Percentiles rank a stretch among this genome's conserved stretches.
Conservation (phyloP, 768 basidiomycete genomes). For the Suillus plorans region DNA sequence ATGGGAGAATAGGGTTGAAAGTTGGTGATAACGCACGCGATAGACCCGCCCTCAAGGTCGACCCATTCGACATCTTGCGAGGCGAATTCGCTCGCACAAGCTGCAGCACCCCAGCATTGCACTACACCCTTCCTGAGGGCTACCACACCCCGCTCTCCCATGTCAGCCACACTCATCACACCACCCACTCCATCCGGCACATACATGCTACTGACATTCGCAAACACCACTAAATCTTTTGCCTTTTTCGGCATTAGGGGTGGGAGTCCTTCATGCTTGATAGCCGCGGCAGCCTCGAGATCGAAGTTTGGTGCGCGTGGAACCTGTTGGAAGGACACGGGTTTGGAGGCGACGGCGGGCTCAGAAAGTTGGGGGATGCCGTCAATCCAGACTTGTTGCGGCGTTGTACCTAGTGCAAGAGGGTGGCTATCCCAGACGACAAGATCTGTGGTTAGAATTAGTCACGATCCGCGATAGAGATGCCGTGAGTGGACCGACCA, state of each 20-base stretch:
- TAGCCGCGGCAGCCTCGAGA: constrained; percentile 54
- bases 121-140: constrained; percentile 55
- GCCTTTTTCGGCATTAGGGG: constrained; percentile 50
- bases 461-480: constrained; percentile 8
- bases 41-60: constrained; percentile 65
- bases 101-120: constrained; percentile 44
- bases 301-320: constrained; percentile 65
- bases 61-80: constrained; percentile 38
- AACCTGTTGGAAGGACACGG: constrained; percentile 46
- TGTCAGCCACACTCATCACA: constrained; percentile 20
- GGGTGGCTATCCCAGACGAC: constrained; percentile 81
- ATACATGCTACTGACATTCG: constrained; percentile 58
- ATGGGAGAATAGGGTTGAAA: constrained; percentile 14
- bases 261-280: constrained; percentile 70
- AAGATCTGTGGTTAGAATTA: constrained; percentile 44
- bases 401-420: constrained; percentile 73
- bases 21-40: constrained; percentile 36
- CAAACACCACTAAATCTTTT: constrained; percentile 52
- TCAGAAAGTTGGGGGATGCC: constrained; percentile 68
- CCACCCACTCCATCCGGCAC: constrained; percentile 33
- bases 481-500: constrained; percentile 34
- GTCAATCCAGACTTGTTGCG: constrained; percentile 82
- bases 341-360: constrained; percentile 53
- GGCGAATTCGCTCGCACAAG: constrained; percentile 23
- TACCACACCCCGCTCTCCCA: constrained; percentile 40